Base-by-base conservation (phyloP, 495 filamentous ascomycete genomes). In the Annulohypoxylon nitens region DNA sequence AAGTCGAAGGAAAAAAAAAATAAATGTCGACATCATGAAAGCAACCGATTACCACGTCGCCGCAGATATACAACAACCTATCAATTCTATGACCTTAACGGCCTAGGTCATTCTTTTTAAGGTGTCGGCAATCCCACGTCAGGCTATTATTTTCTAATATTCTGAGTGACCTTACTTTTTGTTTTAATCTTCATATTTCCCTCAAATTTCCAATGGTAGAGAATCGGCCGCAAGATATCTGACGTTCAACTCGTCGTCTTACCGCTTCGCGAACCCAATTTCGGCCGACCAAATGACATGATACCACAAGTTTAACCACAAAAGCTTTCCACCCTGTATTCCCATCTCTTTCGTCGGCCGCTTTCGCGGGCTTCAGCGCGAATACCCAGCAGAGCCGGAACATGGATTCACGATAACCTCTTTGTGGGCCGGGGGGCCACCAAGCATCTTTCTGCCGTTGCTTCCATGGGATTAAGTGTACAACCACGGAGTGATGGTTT, bases 381-480 rank as follows among this genome's bases (percentile, higher is more conserved):
- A 82, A 87, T 87, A 86, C 82, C 80, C 70, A 78, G 68, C 78
- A 83, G 80, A 75, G 69, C 63, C 71, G 67, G 70, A 62, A 58
- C 20, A 88, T 88, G 87, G 81, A 78, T 53, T 61, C 77, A 51
- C 83, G 83, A 82, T 88, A 85, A 82, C 85, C 73, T 69, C 45
- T 64, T 26, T 43, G 83, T 61, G 76, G 86, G 85, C 86, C 85
- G 84, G 84, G 86, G 80, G 83, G 86, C 85, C 85, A 83, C 16
- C 64, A 75, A 69, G 34, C 37, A 64, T 41, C 64, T 79, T 37
- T 75, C 67, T 43, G 71, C 50, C 8, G n/a, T 63, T 30, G 47
- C 51, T 26, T 34, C 57, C 12, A 43, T 11, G 12, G 37, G 25
- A 36, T 11, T 45, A 20, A 26, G 43, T 50, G 26, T 51, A 47